Conservation (phyloP, 805 yeast genomes). For the Maudiozyma barnettii region DNA sequence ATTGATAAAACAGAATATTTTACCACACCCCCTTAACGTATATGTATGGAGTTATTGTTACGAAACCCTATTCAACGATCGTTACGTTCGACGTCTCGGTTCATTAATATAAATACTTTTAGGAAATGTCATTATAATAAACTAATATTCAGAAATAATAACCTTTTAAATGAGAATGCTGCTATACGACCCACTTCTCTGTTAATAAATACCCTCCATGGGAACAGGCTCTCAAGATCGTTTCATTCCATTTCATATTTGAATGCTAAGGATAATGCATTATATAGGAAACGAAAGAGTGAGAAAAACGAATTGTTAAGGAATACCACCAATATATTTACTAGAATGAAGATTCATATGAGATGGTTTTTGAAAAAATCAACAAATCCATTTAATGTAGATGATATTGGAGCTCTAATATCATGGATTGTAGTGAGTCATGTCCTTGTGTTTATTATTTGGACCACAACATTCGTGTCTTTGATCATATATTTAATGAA, state of each 20-base stretch:
- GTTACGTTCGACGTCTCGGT: too few species aligned
- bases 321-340: conserved; percentile 32
- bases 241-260: not conserved
- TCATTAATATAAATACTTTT: too few species aligned
- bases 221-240: too few species aligned
- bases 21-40: too few species aligned
- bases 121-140: too few species aligned
- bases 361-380: conserved; percentile 73
- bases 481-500: conserved; percentile 66
- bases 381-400: conserved; percentile 80
- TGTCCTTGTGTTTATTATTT: conserved; percentile 64
- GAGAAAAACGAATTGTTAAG: conserved; percentile 29
- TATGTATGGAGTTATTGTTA: too few species aligned
- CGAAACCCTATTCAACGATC: too few species aligned
- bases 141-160: too few species aligned
- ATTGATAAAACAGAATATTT: too few species aligned
- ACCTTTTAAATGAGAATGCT: too few species aligned
- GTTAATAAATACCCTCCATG: too few species aligned
- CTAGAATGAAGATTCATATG: conserved; percentile 39
- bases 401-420: conserved; percentile 81
- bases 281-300: conserved; percentile 3
- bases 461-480: conserved; percentile 89
- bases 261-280: not conserved
- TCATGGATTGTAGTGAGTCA: conserved; percentile 92
- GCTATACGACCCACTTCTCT: too few species aligned